Evolutionary conservation across 768 basidiomycete species (phyloP).

Genomic region (Macrocybe gigantea): DNA sequence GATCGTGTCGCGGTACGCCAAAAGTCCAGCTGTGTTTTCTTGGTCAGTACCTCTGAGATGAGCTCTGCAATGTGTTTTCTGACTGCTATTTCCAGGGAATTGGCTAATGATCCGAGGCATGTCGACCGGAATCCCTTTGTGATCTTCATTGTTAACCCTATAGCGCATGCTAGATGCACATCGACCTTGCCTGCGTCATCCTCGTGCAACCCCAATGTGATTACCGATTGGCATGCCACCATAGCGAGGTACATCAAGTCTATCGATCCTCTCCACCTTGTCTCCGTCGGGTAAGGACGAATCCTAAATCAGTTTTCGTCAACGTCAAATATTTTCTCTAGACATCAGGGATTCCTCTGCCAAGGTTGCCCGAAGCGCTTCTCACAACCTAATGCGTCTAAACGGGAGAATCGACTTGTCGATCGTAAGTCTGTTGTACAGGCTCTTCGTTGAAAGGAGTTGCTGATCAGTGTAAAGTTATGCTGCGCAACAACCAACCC

Average conservation of each 20-base stretch:
- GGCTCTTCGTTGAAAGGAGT: background rate
- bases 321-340: background rate
- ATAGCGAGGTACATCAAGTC: constrained; percentile 37
- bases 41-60: constrained; percentile 28
- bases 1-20: constrained; percentile 49
- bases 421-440: constrained; percentile 29
- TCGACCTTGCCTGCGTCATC: constrained; percentile 42
- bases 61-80: background rate
- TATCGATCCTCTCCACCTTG: constrained; percentile 58
- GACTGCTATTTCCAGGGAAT: constrained; percentile 34
- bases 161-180: constrained; percentile 42
- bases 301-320: constrained; percentile 7
- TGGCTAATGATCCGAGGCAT: constrained; percentile 46
- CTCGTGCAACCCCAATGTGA: constrained; percentile 40
- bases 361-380: constrained; percentile 51
- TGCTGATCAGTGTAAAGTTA: no score
- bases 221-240: constrained; percentile 52
- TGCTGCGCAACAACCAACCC: constrained; percentile 13
- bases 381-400: constrained; percentile 35
- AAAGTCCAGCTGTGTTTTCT: constrained; percentile 45
- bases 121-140: no score
- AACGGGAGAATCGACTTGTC: constrained; percentile 38
- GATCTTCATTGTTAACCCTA: no score
- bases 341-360: constrained; percentile 53
- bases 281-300: constrained; percentile 50